Evolutionary conservation across 768 basidiomycete species (phyloP).

Genomic region (Phylloporus sp.): DNA sequence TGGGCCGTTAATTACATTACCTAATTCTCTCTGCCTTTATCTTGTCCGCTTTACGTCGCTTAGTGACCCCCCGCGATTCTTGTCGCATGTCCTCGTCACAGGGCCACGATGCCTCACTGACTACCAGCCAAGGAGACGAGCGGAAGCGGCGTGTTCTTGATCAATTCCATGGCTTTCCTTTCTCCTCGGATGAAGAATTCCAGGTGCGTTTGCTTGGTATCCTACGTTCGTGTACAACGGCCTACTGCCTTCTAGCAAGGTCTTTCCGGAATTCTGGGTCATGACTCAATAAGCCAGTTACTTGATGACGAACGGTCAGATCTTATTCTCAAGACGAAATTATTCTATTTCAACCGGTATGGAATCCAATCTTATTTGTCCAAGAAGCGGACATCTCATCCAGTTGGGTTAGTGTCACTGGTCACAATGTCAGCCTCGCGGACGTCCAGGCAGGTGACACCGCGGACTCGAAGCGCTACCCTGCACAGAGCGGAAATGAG

Average conservation of each 20-base stretch:
- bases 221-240: neutral
- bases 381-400: conserved; percentile 28
- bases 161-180: conserved; percentile 45
- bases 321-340: conserved; percentile 48
- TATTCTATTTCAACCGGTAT: conserved; percentile 74
- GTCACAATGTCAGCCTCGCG: conserved; percentile 26
- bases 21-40: neutral
- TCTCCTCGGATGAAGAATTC: conserved; percentile 53
- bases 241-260: conserved; percentile 50
- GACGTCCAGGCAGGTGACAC: conserved; percentile 18
- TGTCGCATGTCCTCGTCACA: conserved; percentile 18
- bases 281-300: conserved; percentile 34
- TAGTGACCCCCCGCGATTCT: neutral
- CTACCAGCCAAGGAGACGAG: conserved; percentile 10
- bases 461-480: conserved; percentile 10
- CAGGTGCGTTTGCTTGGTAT: conserved; percentile 42
- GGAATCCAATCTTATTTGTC: conserved; percentile 18
- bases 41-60: conserved; percentile 12
- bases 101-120: conserved; percentile 8
- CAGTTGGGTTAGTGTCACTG: conserved; percentile 27
- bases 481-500: conserved; percentile 23
- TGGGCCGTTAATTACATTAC: neutral
- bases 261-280: conserved; percentile 51
- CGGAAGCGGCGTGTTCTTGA: conserved; percentile 19
- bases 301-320: conserved; percentile 42